Evolutionary conservation across 1,139 yeast genomes (phyloP).

Genomic region (Waltiozyma sp.): DNA sequence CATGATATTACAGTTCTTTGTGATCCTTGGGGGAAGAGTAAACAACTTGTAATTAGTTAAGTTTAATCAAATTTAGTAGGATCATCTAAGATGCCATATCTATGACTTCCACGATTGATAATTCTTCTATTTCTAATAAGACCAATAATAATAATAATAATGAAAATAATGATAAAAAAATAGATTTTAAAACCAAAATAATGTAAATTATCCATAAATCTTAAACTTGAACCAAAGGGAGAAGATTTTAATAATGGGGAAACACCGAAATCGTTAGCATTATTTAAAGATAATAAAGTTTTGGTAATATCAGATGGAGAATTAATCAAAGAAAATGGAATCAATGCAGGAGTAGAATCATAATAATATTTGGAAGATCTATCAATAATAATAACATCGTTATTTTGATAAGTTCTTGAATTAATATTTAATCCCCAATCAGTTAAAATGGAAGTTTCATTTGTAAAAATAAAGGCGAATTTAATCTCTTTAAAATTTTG

Average conservation of each 20-base stretch:
- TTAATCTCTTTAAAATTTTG: neutral
- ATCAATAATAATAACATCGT: constrained; percentile 34
- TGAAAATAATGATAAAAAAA: constrained; percentile 9
- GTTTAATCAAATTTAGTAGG: constrained; percentile 9
- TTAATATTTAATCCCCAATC: constrained; percentile 33
- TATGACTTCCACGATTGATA: neutral
- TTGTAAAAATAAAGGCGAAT: constrained; percentile 3
- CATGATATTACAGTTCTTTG: neutral
- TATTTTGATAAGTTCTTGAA: constrained; percentile 27
- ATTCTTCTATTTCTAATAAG: neutral
- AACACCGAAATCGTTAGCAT: constrained; percentile 2
- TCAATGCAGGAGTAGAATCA: constrained; percentile 14
- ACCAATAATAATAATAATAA: constrained; percentile 1
- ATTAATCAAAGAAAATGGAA: neutral
- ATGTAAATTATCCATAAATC: constrained; percentile 35
- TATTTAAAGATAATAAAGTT: neutral
- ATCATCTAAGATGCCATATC: constrained; percentile 11
- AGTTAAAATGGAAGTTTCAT: constrained; percentile 24
- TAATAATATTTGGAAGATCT: constrained; percentile 23
- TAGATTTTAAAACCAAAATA: constrained; percentile 36
- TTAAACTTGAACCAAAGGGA: constrained; percentile 30
- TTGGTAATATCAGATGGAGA: neutral
- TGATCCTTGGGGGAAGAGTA: neutral
- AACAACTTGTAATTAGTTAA: neutral
- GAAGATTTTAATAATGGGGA: constrained; percentile 29